Evolutionary conservation across 2,329 filamentous ascomycete genomes (phyloP).

Genomic region (Sporothrix schenckii): DNA sequence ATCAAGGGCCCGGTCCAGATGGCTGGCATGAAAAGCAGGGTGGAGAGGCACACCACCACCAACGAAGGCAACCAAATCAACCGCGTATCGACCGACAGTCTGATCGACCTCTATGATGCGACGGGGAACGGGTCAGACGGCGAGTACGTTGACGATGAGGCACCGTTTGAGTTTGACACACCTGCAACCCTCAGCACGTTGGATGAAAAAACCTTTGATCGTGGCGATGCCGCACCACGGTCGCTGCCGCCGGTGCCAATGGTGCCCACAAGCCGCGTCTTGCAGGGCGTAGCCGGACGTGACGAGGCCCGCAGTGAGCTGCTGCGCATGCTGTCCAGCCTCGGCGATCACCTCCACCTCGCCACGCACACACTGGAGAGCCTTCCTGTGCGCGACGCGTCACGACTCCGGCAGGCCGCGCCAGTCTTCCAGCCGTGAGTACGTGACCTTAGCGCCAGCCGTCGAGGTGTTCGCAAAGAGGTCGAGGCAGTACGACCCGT

Average conservation of each 20-base stretch:
- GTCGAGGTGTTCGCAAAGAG: not conserved
- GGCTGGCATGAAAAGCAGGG: no score
- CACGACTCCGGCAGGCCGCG: not conserved
- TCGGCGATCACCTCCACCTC: slow-evolving; percentile 42
- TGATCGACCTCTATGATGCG: slow-evolving; percentile 11
- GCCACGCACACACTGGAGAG: slow-evolving; percentile 40
- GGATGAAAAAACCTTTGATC: no score
- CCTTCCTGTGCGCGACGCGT: slow-evolving; percentile 38
- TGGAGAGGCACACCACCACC: not conserved
- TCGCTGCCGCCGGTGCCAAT: not conserved
- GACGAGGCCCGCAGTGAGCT: slow-evolving; percentile 43
- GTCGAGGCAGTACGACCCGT: not conserved
- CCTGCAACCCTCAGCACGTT: not conserved
- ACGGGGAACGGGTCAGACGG: not conserved
- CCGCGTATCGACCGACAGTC: not conserved
- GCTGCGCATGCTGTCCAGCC: slow-evolving; percentile 43
- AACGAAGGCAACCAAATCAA: not conserved
- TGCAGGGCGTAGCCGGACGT: slow-evolving; percentile 44
- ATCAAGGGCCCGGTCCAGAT: not conserved
- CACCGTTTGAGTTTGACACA: slow-evolving; percentile 50
- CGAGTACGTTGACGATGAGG: slow-evolving; percentile 43
- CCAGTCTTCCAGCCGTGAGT: not conserved
- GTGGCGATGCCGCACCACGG: not conserved
- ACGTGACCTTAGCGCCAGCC: not conserved
- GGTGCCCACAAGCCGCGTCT: slow-evolving; percentile 52